These are phyloP conservation scores for Suillus tomentosus DNA, from an alignment of 768 basidiomycete genomes.

Conservation along the genomic window DNA sequence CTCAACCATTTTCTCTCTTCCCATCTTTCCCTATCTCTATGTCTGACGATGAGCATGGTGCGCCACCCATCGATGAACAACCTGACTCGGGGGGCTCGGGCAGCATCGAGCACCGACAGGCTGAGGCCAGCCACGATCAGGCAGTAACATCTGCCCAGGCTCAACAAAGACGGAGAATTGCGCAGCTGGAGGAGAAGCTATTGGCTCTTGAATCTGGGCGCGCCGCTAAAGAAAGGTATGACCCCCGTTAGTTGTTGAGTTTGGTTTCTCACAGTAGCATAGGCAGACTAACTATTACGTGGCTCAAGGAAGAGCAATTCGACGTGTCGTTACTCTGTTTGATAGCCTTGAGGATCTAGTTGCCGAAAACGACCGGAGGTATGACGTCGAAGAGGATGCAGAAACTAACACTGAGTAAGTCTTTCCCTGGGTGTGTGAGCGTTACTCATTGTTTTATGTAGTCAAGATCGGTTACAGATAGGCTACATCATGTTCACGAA, in stretches of 20 bases:
- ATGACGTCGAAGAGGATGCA: neutral
- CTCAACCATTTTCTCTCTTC: too few relatives aligned
- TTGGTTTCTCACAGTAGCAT: neutral
- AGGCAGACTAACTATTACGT: neutral
- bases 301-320: neutral
- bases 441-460: neutral
- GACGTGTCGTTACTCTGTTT: neutral
- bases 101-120: too few relatives aligned
- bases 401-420: neutral
- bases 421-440: neutral
- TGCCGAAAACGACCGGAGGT: neutral
- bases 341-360: neutral
- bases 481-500: neutral
- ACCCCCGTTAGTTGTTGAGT: too few relatives aligned
- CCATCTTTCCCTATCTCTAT: too few relatives aligned
- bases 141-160: too few relatives aligned
- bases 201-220: neutral
- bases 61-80: too few relatives aligned
- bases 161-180: neutral
- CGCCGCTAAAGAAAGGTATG: neutral
- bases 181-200: neutral
- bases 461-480: neutral
- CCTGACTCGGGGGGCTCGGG: too few relatives aligned
- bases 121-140: too few relatives aligned
- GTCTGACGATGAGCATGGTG: too few relatives aligned